These are phyloP conservation scores for Trifolium fragiferum DNA, from an alignment of 306 rosid species.

Conservation along the genomic window DNA sequence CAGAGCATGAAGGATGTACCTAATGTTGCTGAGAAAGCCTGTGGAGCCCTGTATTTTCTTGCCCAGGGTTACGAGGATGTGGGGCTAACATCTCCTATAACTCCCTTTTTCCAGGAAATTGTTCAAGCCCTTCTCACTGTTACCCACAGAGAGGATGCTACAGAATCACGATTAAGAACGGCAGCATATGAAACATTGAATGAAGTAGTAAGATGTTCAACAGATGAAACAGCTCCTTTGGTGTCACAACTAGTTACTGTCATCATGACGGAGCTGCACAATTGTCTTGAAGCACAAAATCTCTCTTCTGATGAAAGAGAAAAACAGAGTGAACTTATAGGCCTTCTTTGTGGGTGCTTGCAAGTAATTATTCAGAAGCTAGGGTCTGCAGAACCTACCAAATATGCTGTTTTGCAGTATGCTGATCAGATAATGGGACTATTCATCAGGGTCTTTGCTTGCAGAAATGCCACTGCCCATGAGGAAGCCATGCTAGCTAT, in stretches of 20 bases:
- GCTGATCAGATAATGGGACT: conserved; percentile 90
- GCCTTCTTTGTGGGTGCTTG: conserved; percentile 93
- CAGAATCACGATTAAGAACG: conserved; percentile 81
- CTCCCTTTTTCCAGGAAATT: conserved; percentile 83
- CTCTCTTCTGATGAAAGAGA: conserved; percentile 86
- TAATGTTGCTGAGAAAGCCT: conserved; percentile 95
- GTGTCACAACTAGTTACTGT: conserved; percentile 76
- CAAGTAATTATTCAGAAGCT: conserved; percentile 89
- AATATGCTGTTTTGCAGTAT: conserved; percentile 70
- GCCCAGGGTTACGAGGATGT: conserved; percentile 91
- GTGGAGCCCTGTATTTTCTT: conserved; percentile 89
- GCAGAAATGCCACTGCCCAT: conserved; percentile 89
- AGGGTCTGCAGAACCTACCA: conserved; percentile 76
- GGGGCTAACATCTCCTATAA: conserved; percentile 67
- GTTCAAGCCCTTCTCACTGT: conserved; percentile 79
- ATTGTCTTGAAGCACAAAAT: conserved; percentile 78
- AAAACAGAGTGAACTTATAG: conserved; percentile 74
- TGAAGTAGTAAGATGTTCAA: conserved; percentile 86
- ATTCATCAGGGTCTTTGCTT: conserved; percentile 80
- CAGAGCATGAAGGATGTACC: conserved; percentile 95
- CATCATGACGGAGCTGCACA: conserved; percentile 81
- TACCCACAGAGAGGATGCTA: conserved; percentile 84
- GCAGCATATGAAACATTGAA: conserved; percentile 87
- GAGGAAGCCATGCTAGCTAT: conserved; percentile 98
- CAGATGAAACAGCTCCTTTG: conserved; percentile 80